phyloP scores from a whole-genome alignment of 768 basidiomycete species.

The Ephemerocybe angulata region DNA sequence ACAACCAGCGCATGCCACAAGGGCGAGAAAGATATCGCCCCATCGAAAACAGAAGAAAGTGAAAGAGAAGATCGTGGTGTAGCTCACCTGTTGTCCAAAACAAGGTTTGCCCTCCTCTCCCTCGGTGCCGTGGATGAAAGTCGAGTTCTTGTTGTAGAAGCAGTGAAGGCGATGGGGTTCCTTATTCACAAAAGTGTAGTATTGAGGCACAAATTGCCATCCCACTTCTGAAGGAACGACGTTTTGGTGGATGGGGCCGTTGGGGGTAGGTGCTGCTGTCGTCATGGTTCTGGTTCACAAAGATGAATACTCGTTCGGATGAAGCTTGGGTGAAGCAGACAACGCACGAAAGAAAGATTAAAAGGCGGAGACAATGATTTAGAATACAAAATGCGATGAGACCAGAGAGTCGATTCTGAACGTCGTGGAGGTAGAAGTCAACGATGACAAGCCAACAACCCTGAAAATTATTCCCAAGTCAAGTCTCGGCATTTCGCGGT shows the following conservation, averaged over 20 bases:
- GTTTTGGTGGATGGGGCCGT: slow-evolving; percentile 47
- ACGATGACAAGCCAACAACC: slow-evolving; percentile 7
- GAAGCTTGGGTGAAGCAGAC: slow-evolving; percentile 1
- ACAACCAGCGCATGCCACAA: not conserved
- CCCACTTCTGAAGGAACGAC: slow-evolving; percentile 93
- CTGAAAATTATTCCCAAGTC: slow-evolving; percentile 11
- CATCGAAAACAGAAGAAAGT: slow-evolving; percentile 1
- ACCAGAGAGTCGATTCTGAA: slow-evolving; percentile 13
- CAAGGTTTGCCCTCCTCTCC: slow-evolving; percentile 90
- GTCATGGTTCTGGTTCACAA: slow-evolving; percentile 30
- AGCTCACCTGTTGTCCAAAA: slow-evolving; percentile 85
- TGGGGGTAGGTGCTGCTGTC: slow-evolving; percentile 34
- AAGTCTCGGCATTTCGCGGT: slow-evolving; percentile 15
- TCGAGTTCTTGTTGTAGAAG: slow-evolving; percentile 98
- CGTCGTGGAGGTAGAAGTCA: slow-evolving; percentile 12
- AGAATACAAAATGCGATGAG: slow-evolving; percentile 17
- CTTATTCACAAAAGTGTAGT: slow-evolving; percentile 99
- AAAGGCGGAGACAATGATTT: slow-evolving; percentile 23
- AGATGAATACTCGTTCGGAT: no score
- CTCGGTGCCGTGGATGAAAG: slow-evolving; percentile 95
- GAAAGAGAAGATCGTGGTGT: slow-evolving; percentile 4
- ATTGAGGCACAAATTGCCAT: slow-evolving; percentile 99
- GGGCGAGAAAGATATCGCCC: slow-evolving; percentile 1
- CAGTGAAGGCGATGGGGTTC: slow-evolving; percentile 94
- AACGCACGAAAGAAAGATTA: slow-evolving; percentile 30